Evolutionary conservation across 345 rosid species (phyloP).

Genomic region (Adansonia digitata): DNA sequence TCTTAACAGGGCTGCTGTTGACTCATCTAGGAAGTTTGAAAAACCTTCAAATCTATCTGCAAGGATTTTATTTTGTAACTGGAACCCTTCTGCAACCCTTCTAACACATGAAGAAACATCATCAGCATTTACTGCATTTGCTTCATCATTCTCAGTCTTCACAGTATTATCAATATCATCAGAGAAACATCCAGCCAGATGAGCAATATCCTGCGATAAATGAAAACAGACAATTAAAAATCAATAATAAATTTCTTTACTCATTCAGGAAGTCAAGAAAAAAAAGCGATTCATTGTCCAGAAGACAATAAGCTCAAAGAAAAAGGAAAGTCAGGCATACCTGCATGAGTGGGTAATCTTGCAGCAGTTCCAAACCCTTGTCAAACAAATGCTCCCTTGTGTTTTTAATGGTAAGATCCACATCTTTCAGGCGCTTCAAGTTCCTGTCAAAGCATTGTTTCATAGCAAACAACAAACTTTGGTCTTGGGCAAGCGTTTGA

Average conservation of each 20-base stretch:
- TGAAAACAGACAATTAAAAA: constrained; percentile 6
- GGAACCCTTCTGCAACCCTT: constrained; percentile 48
- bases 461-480: constrained; percentile 37
- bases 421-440: constrained; percentile 48
- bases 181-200: constrained; percentile 29
- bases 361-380: constrained; percentile 29
- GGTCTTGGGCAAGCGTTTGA: constrained; percentile 52
- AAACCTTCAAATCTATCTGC: constrained; percentile 45
- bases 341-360: constrained; percentile 31
- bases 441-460: constrained; percentile 50
- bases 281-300: background rate
- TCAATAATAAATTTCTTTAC: background rate
- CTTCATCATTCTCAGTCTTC: constrained; percentile 29
- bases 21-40: constrained; percentile 44
- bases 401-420: constrained; percentile 49
- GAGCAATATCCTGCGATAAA: constrained; percentile 42
- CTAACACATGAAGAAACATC: constrained; percentile 43
- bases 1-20: constrained; percentile 36
- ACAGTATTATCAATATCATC: constrained; percentile 29
- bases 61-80: constrained; percentile 41
- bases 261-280: background rate
- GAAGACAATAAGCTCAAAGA: background rate
- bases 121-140: constrained; percentile 30
- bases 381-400: constrained; percentile 28
- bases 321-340: constrained; percentile 27